Percentiles rank a stretch among this genome's conserved stretches.
Conservation (phyloP, 192 early-diverging fungal genomes). For the Cetraspora pellucida region DNA sequence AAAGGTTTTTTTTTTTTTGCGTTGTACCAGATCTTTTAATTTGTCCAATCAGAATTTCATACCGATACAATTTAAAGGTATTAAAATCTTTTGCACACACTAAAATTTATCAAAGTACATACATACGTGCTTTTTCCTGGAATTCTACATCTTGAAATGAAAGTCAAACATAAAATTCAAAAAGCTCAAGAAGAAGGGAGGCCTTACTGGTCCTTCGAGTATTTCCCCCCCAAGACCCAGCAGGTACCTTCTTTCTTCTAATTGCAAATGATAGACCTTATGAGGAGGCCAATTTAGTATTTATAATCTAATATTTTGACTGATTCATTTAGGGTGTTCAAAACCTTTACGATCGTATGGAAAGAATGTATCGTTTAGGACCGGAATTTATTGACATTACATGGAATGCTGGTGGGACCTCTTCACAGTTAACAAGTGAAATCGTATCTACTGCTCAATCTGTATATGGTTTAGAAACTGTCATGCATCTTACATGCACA, state of each 20-base stretch:
- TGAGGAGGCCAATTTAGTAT: too few species aligned
- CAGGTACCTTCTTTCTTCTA: conserved; percentile 43
- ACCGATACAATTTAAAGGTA: too few species aligned
- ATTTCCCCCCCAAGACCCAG: conserved; percentile 98
- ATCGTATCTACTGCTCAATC: conserved; percentile 84
- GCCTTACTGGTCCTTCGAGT: conserved; percentile 88
- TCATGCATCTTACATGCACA: conserved; percentile 98
- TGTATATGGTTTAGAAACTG: conserved; percentile 87
- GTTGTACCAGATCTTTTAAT: too few species aligned
- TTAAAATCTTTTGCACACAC: too few species aligned
- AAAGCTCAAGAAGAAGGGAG: conserved; percentile 56
- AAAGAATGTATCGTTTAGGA: conserved; percentile 86
- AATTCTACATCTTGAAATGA: conserved; percentile 49
- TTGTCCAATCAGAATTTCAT: too few species aligned
- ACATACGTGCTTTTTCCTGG: too few species aligned
- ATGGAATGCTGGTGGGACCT: conserved; percentile 94
- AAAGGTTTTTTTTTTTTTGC: too few species aligned
- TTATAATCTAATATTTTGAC: too few species aligned
- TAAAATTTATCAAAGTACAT: too few species aligned
- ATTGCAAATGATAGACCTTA: too few species aligned
- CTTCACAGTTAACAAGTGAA: conserved; percentile 87
- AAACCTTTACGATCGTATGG: conserved; percentile 95
- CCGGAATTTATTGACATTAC: conserved; percentile 97
- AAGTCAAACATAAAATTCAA: conserved; percentile 68
- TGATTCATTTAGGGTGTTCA: conserved; percentile 65